phyloP scores from a whole-genome alignment of 1,284 basidiomycete genomes.

The Xerocomus minutiporus region DNA sequence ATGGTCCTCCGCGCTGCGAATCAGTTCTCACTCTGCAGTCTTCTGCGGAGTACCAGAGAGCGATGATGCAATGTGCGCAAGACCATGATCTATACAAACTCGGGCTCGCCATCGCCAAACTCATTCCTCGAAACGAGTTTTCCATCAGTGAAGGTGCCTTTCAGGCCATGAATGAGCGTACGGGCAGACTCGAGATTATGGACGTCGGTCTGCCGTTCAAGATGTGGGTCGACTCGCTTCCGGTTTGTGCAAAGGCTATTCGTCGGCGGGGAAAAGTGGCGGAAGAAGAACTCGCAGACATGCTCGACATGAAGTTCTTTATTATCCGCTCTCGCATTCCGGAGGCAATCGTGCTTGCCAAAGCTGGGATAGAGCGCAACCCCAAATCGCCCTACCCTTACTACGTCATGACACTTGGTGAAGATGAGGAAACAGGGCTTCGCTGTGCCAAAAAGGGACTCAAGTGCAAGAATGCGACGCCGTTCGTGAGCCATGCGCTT shows the following conservation, averaged over 20 bases:
- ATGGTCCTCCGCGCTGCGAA: constrained; percentile 47
- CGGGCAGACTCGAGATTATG: constrained; percentile 36
- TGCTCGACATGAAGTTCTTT: constrained; percentile 54
- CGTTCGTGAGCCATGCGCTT: constrained; percentile 48
- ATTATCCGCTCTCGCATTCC: constrained; percentile 44
- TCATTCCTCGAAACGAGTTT: constrained; percentile 55
- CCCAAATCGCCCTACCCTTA: constrained; percentile 55
- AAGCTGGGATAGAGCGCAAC: constrained; percentile 45
- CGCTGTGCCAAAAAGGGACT: constrained; percentile 50
- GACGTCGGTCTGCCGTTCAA: constrained; percentile 54
- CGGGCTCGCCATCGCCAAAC: constrained; percentile 43
- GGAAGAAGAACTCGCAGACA: constrained; percentile 50
- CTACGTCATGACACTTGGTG: constrained; percentile 47
- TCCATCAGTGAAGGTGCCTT: constrained; percentile 53
- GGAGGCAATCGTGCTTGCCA: constrained; percentile 43
- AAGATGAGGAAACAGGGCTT: constrained; percentile 36
- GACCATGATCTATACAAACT: constrained; percentile 49
- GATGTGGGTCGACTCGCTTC: constrained; percentile 52
- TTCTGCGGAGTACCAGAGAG: constrained; percentile 43
- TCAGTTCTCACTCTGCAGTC: constrained; percentile 39
- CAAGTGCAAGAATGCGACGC: constrained; percentile 43
- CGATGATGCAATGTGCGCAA: constrained; percentile 46
- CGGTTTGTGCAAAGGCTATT: constrained; percentile 50
- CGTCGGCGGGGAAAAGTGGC: constrained; percentile 36
- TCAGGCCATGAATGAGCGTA: constrained; percentile 40